Conservation (phyloP, 2,329 filamentous ascomycete genomes). For the Exutisphaerella laricina region DNA sequence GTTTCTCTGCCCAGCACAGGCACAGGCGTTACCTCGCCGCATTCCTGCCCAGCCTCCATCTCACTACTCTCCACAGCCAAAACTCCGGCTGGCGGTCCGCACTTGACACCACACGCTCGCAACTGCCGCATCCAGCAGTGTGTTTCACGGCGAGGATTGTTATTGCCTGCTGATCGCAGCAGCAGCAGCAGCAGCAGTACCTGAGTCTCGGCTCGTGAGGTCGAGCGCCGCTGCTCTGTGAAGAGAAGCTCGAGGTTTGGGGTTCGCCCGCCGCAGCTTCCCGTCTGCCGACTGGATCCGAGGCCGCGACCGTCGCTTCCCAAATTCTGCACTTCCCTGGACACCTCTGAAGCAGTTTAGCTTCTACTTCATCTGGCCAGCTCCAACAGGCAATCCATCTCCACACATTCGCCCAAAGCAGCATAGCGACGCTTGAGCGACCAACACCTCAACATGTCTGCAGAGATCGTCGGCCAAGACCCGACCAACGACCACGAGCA, state of each 20-base stretch:
- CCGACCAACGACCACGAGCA: slow-evolving; percentile 36
- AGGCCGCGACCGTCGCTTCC: slow-evolving; percentile 4
- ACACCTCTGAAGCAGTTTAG: slow-evolving; percentile 4
- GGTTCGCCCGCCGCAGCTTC: too few relatives aligned
- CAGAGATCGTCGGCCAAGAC: slow-evolving; percentile 16
- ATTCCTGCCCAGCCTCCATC: slow-evolving; percentile 7
- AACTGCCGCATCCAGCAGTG: slow-evolving; percentile 4
- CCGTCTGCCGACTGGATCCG: slow-evolving; percentile 51
- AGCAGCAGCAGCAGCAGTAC: too few relatives aligned
- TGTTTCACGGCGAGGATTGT: background rate
- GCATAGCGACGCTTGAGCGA: slow-evolving; percentile 8
- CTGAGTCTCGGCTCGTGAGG: too few relatives aligned
- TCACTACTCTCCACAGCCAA: slow-evolving; percentile 1
- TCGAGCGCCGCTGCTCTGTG: too few relatives aligned
- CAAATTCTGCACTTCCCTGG: slow-evolving; percentile 1
- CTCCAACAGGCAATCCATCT: slow-evolving; percentile 9
- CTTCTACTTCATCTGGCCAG: slow-evolving; percentile 7
- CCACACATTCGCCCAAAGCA: slow-evolving; percentile 9
- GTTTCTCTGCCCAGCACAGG: background rate
- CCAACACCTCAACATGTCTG: slow-evolving; percentile 6
- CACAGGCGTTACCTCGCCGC: slow-evolving; percentile 3
- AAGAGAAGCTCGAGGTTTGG: too few relatives aligned
- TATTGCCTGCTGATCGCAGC: background rate
- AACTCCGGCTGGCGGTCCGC: background rate
- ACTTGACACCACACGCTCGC: background rate